Evolutionary conservation across 1,139 yeast species (phyloP).

Genomic region (Pichia sp.): DNA sequence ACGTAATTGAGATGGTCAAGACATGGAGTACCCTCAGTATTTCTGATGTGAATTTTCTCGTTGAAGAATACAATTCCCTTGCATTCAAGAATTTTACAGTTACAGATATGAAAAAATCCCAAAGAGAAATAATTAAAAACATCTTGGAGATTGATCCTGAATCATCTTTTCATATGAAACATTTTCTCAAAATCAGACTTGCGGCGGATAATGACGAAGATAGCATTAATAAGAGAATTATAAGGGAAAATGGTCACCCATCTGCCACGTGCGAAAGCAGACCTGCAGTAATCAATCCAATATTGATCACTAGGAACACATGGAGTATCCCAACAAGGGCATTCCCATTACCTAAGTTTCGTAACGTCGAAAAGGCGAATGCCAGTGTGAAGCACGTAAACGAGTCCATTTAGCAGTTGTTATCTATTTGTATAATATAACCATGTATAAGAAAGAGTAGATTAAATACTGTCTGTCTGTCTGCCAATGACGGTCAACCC

Average conservation of each 20-base stretch:
- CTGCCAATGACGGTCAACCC: conserved; percentile 69
- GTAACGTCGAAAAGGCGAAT: conserved; percentile 49
- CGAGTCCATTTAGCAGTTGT: conserved; percentile 16
- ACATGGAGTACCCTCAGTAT: conserved; percentile 42
- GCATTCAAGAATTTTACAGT: conserved; percentile 20
- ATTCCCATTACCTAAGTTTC: conserved; percentile 48
- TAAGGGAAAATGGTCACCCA: conserved; percentile 53
- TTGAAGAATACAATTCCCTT: conserved; percentile 31
- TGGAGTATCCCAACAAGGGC: conserved; percentile 15
- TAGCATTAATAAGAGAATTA: conserved; percentile 29
- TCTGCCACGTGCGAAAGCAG: conserved; percentile 43
- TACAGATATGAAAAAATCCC: conserved; percentile 16
- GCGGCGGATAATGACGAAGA: conserved; percentile 26
- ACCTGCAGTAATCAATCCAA: conserved; percentile 49
- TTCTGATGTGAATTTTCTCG: conserved; percentile 36
- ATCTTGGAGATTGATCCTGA: conserved; percentile 25
- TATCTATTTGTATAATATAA: neutral
- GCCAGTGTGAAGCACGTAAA: conserved; percentile 18
- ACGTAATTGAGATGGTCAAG: conserved; percentile 38
- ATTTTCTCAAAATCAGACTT: conserved; percentile 23
- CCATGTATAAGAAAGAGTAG: neutral
- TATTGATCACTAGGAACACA: conserved; percentile 14
- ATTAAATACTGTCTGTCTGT: conserved; percentile 50
- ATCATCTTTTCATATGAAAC: conserved; percentile 25
- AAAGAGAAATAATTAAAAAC: conserved; percentile 20